These are phyloP conservation scores for Diversispora epigaea DNA, from an alignment of 192 early-diverging fungal species.

Conservation along the genomic window DNA sequence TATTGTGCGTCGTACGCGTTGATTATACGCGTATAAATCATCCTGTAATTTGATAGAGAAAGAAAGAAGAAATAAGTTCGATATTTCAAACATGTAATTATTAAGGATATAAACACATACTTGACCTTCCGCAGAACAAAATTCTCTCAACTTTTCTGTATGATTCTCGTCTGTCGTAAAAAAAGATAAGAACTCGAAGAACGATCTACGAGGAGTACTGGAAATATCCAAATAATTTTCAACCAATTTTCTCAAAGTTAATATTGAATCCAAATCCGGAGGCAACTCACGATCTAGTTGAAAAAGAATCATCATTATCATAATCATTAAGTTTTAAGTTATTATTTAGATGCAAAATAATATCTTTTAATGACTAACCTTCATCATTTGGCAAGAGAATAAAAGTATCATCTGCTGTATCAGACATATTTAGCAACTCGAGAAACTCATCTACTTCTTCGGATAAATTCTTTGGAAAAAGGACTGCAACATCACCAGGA, in stretches of 20 bases:
- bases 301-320: too few species aligned
- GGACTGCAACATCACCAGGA: constrained; percentile 79
- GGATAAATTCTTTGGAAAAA: constrained; percentile 71
- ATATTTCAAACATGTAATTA: not conserved
- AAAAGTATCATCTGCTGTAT: constrained; percentile 62
- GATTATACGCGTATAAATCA: constrained; percentile 86
- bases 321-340: too few species aligned
- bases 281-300: constrained; percentile 51
- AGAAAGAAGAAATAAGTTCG: not conserved
- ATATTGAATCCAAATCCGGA: constrained; percentile 45
- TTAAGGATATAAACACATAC: constrained; percentile 33
- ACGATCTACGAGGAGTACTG: constrained; percentile 81
- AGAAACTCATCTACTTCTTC: constrained; percentile 73
- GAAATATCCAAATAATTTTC: constrained; percentile 79
- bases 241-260: constrained; percentile 79
- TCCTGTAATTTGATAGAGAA: constrained; percentile 48
- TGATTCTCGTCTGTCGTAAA: constrained; percentile 73
- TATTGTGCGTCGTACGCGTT: constrained; percentile 75
- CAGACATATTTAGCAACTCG: constrained; percentile 66
- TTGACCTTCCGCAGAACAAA: constrained; percentile 73
- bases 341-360: not conserved
- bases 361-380: constrained; percentile 37
- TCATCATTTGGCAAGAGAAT: constrained; percentile 50
- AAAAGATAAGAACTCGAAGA: constrained; percentile 84
- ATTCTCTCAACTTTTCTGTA: constrained; percentile 79